Base-by-base conservation (phyloP, 148 eudicot species). In the Vaccinium corymbosum region DNA sequence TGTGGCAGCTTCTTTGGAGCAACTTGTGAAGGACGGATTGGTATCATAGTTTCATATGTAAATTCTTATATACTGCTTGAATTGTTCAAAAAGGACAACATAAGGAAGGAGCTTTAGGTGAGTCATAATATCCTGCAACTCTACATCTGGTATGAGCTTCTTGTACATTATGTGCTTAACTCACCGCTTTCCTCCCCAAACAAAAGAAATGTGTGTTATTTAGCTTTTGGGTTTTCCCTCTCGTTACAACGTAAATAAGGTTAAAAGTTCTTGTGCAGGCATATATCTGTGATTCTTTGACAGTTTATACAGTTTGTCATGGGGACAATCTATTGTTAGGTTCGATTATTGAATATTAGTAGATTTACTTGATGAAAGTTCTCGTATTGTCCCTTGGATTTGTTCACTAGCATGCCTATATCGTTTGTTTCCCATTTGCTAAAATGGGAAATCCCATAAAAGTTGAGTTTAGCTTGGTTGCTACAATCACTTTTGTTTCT, bases 11-110 rank as follows among this genome's bases (percentile, higher is more conserved):
- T 86, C 88, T 15, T 84, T 94, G 84, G 98, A 94, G 79, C 94
- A 84, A 80, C 89, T 93, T 64, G 92, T 91, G 53, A 94, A 88
- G 87, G 99, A 93, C 51, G 98, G 95, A 22, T 88, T 94, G 89
- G 78, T 91, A 22, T 86, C 88, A 84, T 96, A 94, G 92, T 76
- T 72, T 15, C 52, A 22, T 16, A 49, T 71, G 79, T 83, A 38
- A 38, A 66, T 35, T 78, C 35, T 85, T 86, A 42, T 55, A 79
- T 25, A 7, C 84, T 38, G 83, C 76, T 70, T 55, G 79, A 55
- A 55, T 10, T 73, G 52, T 72, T 72, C 35, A 22, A 35, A 52
- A 53, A 27, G 20, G 17, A 35, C 83, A 59, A 72, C 71, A 73
- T 38, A 83, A 81, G 72, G 38, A 27, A 82, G 80, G 35, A 81